phyloP scores from a whole-genome alignment of 306 rosid species.

The Citrullus amarus region DNA sequence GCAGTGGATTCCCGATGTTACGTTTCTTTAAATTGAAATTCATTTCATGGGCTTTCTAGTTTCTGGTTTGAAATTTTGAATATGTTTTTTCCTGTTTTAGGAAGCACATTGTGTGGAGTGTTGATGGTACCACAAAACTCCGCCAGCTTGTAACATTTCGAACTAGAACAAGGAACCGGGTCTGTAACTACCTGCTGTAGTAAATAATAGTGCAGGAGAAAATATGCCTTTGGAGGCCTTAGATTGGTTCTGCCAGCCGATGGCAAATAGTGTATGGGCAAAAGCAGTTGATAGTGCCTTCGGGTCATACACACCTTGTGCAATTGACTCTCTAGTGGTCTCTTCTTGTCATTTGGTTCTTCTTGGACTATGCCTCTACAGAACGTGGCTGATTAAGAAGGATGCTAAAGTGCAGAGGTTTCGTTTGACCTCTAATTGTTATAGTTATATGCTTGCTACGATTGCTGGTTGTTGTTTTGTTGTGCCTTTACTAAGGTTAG shows the following conservation, averaged over 20 bases:
- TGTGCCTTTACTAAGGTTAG: slow-evolving; percentile 50
- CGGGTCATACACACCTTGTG: slow-evolving; percentile 83
- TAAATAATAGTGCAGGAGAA: slow-evolving; percentile 5
- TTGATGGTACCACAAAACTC: neutral
- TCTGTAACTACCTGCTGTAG: neutral
- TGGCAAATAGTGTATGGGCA: slow-evolving; percentile 42
- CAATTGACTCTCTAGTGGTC: slow-evolving; percentile 51
- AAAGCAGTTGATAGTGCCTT: slow-evolving; percentile 47
- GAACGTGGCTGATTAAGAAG: slow-evolving; percentile 41
- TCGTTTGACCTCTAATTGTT: slow-evolving; percentile 47
- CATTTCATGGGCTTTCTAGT: neutral
- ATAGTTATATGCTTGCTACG: slow-evolving; percentile 36
- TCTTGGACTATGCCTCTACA: slow-evolving; percentile 39
- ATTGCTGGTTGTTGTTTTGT: slow-evolving; percentile 47
- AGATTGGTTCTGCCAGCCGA: slow-evolving; percentile 72
- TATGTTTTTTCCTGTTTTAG: neutral
- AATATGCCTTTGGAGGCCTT: slow-evolving; percentile 49
- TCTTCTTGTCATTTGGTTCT: slow-evolving; percentile 62
- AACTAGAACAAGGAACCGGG: slow-evolving; percentile 1
- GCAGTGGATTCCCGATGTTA: neutral
- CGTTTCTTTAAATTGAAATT: neutral
- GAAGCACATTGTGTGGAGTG: neutral
- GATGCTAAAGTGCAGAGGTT: slow-evolving; percentile 41
- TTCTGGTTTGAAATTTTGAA: neutral
- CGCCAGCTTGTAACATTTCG: neutral